phyloP scores from a whole-genome alignment of 768 basidiomycete genomes.

The Boletus rubescentipes region DNA sequence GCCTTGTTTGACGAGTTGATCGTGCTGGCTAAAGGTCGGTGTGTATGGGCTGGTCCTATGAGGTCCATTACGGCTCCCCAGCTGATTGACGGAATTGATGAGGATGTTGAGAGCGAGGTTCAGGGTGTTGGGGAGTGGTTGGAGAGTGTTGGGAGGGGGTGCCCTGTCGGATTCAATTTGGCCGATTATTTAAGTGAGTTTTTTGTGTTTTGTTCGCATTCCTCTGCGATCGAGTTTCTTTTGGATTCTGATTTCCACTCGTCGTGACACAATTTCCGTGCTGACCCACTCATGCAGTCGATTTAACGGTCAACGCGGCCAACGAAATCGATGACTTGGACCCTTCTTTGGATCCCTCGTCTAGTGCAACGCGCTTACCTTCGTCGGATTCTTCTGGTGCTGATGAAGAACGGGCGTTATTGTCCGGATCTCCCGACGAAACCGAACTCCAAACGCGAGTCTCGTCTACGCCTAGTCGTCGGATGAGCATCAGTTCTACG shows the following conservation, averaged over 20 bases:
- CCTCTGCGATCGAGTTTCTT: neutral
- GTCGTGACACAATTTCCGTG: neutral
- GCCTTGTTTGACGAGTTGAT: slow-evolving; percentile 92
- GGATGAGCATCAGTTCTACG: slow-evolving; percentile 47
- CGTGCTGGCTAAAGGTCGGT: slow-evolving; percentile 78
- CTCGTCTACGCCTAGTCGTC: slow-evolving; percentile 29
- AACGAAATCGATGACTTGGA: slow-evolving; percentile 34
- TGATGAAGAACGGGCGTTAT: slow-evolving; percentile 71
- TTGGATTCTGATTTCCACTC: neutral
- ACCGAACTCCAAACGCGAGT: slow-evolving; percentile 51
- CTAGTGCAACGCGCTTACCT: slow-evolving; percentile 26
- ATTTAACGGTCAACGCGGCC: slow-evolving; percentile 64
- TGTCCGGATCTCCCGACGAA: slow-evolving; percentile 46
- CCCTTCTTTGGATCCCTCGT: slow-evolving; percentile 32
- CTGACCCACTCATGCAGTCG: slow-evolving; percentile 45
- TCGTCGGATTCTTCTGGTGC: slow-evolving; percentile 44
- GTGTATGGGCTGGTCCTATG: slow-evolving; percentile 34
- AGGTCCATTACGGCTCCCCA: slow-evolving; percentile 9
- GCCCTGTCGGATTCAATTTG: slow-evolving; percentile 94
- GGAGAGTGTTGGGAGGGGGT: slow-evolving; percentile 70
- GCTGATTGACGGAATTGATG: slow-evolving; percentile 6
- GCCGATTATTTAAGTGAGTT: slow-evolving; percentile 91
- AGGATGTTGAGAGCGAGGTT: slow-evolving; percentile 12
- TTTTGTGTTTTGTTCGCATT: neutral
- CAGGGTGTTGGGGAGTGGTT: slow-evolving; percentile 60